Conservation (phyloP, 805 yeast genomes). For the Candida awuae region DNA sequence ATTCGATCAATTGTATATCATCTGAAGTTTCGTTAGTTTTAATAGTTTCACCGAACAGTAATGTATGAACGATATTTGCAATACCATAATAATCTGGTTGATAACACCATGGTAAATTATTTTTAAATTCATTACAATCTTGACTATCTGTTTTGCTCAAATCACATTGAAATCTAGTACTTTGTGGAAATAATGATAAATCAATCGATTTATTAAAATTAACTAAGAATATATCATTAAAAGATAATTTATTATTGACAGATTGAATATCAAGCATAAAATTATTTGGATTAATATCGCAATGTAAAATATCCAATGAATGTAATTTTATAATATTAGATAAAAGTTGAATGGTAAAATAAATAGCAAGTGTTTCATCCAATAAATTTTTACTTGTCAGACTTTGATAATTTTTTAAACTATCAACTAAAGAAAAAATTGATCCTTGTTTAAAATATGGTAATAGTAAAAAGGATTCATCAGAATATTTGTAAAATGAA, state of each 20-base stretch:
- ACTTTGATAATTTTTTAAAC: constrained; percentile 18
- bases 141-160: constrained; percentile 53
- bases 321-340: constrained; percentile 57
- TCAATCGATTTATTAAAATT: constrained; percentile 83
- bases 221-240: constrained; percentile 35
- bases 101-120: constrained; percentile 57
- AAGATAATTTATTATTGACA: constrained; percentile 15
- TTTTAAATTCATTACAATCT: constrained; percentile 66
- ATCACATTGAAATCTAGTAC: constrained; percentile 47
- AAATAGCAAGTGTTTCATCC: constrained; percentile 59
- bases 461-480: constrained; percentile 61
- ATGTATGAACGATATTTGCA: constrained; percentile 63
- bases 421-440: constrained; percentile 56
- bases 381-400: constrained; percentile 26
- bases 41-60: constrained; percentile 65
- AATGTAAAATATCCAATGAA: constrained; percentile 61
- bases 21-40: constrained; percentile 25
- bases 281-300: constrained; percentile 80
- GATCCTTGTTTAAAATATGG: constrained; percentile 69
- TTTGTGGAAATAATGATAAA: constrained; percentile 43
- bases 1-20: constrained; percentile 31
- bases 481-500: constrained; percentile 46
- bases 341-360: constrained; percentile 57
- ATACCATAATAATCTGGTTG: constrained; percentile 81
- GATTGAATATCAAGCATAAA: constrained; percentile 59